Evolutionary conservation across 805 yeast genomes (phyloP).

Genomic region (Cephaloascus fragrans): DNA sequence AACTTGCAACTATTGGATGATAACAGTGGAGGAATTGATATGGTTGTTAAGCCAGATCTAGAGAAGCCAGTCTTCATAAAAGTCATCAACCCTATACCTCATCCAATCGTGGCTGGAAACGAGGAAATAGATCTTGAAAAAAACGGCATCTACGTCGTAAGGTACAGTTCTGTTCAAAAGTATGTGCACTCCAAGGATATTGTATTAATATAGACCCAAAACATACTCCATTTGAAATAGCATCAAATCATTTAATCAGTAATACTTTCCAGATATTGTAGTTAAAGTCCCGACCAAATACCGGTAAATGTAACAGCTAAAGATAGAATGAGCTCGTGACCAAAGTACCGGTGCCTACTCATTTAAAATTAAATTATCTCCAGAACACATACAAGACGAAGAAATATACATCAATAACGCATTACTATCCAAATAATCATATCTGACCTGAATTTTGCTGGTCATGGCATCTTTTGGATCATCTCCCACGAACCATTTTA

Average conservation of each 20-base stretch:
- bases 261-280: too few relatives aligned
- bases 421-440: too few relatives aligned
- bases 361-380: too few relatives aligned
- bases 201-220: constrained; percentile 30
- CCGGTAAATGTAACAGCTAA: too few relatives aligned
- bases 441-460: too few relatives aligned
- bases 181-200: constrained; percentile 30
- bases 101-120: constrained; percentile 33
- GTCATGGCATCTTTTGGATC: not conserved
- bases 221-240: too few relatives aligned
- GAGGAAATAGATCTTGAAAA: constrained; percentile 47
- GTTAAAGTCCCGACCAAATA: too few relatives aligned
- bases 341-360: too few relatives aligned
- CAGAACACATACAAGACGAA: too few relatives aligned
- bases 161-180: constrained; percentile 45
- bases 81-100: constrained; percentile 28
- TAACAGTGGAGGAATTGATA: constrained; percentile 50
- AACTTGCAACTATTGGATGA: constrained; percentile 70
- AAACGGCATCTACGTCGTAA: constrained; percentile 68
- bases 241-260: too few relatives aligned
- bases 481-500: not conserved
- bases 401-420: too few relatives aligned
- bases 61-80: constrained; percentile 70
- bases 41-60: constrained; percentile 76
- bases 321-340: too few relatives aligned